Evolutionary conservation across 441 rosid genomes (phyloP), one percentile per base, ranked within the genome.

Genomic region (Gossypium schwendimanii): DNA sequence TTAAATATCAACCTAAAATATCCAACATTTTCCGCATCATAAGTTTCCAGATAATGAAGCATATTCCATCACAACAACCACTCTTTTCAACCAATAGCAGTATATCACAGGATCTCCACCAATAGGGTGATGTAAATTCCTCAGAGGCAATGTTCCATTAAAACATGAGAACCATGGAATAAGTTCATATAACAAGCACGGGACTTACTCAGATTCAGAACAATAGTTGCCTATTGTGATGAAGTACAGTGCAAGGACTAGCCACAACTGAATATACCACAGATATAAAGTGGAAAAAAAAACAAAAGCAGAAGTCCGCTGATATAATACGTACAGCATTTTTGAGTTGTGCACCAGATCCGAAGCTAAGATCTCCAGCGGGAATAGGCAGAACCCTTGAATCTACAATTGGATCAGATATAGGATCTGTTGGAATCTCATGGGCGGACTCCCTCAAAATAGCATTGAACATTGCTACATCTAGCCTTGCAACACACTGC

Each of bases 301-400:
- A 23, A 9, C 10, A 44, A 62, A 31, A 52, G 59, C 5, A 14
- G 17, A 28, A 63, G 50, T 9, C 52, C 7, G 44, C 26, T 49
- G 45, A 6, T 47, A 78, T 47, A 54, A 70, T 69, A 74, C 87
- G 14, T 86, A 94, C 98, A 70, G 91, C 84, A 75, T 89, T 91
- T 84, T 91, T 94, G 21, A 94, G 88, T 69, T 83, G 96, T 70
- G 93, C 98, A 0, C 98, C 98, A 72, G 98, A 88, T 73, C 98
- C 93, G 72, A 91, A 94, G 88, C 97, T 92, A 81, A 88, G 81
- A 81, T 91, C 79, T 52, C 96, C 98, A 64, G 96, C 85, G 24
- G 87, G 88, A 65, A 94, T 94, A 68, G 96, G 97, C 66, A 94
- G 78, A 76, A 91, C 93, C 66, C 76, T 88, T 74, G 96, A 70